Percentiles rank a stretch among this genome's conserved stretches.
phyloP scores from a whole-genome alignment of 306 rosid species.

The Cicer pinnatifidum region DNA sequence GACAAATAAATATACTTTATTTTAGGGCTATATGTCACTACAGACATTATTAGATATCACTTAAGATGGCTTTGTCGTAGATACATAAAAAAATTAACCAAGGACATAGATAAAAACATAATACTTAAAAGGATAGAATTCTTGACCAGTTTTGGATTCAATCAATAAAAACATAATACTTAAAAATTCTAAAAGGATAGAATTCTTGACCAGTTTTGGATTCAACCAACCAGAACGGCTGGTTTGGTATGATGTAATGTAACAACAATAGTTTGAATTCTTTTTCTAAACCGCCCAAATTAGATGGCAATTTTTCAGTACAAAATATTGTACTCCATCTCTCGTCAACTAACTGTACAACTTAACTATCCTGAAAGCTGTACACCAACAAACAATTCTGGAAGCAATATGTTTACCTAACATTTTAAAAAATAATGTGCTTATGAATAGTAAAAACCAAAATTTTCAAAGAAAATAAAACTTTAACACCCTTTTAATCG shows the following conservation, averaged over 20 bases:
- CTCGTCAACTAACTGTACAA: conserved; percentile 48
- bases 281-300: conserved; percentile 16
- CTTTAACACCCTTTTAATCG: background rate
- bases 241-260: background rate
- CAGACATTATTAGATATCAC: too few relatives aligned
- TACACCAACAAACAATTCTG: conserved; percentile 48
- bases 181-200: too few relatives aligned
- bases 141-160: background rate
- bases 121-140: too few relatives aligned
- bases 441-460: background rate
- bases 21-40: too few relatives aligned
- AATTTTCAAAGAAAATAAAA: conserved; percentile 18
- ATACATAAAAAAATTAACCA: too few relatives aligned
- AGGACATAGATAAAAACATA: too few relatives aligned
- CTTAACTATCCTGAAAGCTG: conserved; percentile 50
- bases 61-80: too few relatives aligned
- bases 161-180: too few relatives aligned
- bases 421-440: conserved; percentile 27
- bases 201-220: background rate
- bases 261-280: background rate
- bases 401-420: conserved; percentile 37
- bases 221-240: background rate
- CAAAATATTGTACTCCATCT: conserved; percentile 47
- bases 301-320: conserved; percentile 36
- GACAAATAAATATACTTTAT: too few relatives aligned